Base-by-base conservation (phyloP, 768 basidiomycete species). In the Gloeophyllum trabeum region DNA sequence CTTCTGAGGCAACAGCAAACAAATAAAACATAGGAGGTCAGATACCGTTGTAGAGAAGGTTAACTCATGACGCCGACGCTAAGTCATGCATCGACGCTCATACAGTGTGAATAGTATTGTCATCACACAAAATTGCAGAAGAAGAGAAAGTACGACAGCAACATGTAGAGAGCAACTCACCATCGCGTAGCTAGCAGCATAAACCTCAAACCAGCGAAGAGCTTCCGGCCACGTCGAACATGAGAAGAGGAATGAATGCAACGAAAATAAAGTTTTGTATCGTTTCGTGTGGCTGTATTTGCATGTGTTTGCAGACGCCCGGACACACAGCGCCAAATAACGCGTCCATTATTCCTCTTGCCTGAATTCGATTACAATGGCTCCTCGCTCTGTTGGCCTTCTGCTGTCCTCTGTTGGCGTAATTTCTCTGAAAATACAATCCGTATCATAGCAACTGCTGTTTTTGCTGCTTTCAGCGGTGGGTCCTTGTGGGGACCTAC, bases 31-130 rank as follows among this genome's bases (percentile, higher is more conserved):
- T 10, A 32, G 16, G 10, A 48, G 67, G 61, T 85, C 81, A 85
- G 81, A 70, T 85, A 85, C 81, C 82, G 81, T 85, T 84, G 82
- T 85, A 84, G 79, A 74, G 67, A 59, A 60, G n/a, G 36, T 51
- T 62, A 59, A 67, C 56, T 77, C 79, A 76, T 54, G 42, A 69
- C 67, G 57, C 63, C n/a, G n/a, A 59, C 54, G 58, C 60, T 59
- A 52, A 58, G 46, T 41, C 62, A 55, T 61, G 58, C 51, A 55
- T 52, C 59, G 58, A 58, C 56, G 63, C 72, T 85, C 80, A 64
- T 73, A 76, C 76, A 82, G 80, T 82, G 77, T 79, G 79, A 80
- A 83, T 79, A 63, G 57, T 62, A 40, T 63, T 67, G 66, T 70
- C 74, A 79, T 79, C 76, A 70, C 54, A 35, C 61, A 55, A 41